Evolutionary conservation across 2,329 filamentous ascomycete species (phyloP), one percentile per base, ranked within the genome.

Genomic region (Drechslerella stenobrocha): DNA sequence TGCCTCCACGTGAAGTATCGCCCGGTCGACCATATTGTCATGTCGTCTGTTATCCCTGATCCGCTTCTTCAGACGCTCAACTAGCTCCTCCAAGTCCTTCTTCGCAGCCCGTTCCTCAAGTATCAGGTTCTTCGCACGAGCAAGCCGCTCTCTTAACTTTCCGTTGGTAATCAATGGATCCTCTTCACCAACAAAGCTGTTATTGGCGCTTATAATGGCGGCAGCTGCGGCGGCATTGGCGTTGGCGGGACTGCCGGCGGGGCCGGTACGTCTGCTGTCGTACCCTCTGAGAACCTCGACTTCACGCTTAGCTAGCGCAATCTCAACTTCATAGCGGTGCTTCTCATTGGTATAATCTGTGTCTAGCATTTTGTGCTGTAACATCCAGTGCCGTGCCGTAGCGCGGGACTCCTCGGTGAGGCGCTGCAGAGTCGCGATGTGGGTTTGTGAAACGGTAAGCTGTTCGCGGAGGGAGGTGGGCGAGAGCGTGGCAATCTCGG

Each of bases 391-490:
- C 7, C 72, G 70, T 18, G 71, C 65, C 9, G 70, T 64, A 30
- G 71, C 71, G 35, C 70, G 71, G 60, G 53, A 57, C 60, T 72
- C 69, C 37, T 65, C 64, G 15, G 71, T 57, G 7, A 70, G 65
- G 24, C 71, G 70, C 11, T 71, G 70, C 24, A 73, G 71, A 8
- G 67, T 70, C 13, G 53, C 63, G 23, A 73, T 72, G 7, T 72
- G 70, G 15, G 69, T 58, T 45, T 73, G 71, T 28, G 72, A 71
- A 15, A 69, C 66, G 8, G 63, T 65, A n/a, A 73, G 70, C 44
- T 73, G 74, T n/a, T 74, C 73, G 18, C 73, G 70, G 0, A 71
- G 52, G 9, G 73, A 71, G 32, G 71, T 70, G 18, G 71, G 59
- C 2, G 75, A 73, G 57, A 73, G 70, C 20, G 74, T 67, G 56